A percentile compares a stretch with the other conserved stretches of the same genome.
phyloP scores from a whole-genome alignment of 1,139 yeast species.

The Taphrina communis region DNA sequence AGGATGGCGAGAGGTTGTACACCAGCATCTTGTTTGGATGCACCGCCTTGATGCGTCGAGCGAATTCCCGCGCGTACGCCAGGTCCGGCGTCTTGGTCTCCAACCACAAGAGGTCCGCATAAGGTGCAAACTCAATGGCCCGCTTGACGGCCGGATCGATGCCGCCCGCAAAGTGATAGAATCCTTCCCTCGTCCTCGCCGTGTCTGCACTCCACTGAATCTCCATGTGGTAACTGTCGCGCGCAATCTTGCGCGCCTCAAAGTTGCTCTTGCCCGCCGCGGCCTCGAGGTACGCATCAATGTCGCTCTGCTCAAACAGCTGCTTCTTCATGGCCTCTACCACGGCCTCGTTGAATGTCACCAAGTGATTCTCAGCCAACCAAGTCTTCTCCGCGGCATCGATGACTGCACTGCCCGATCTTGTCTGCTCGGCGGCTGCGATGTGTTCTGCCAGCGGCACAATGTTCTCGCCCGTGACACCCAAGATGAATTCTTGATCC shows the following conservation, averaged over 20 bases:
- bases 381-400: conserved; percentile 57
- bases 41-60: conserved; percentile 56
- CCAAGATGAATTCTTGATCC: conserved; percentile 63
- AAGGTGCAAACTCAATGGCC: conserved; percentile 62
- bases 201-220: conserved; percentile 59
- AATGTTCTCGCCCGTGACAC: conserved; percentile 55
- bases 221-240: conserved; percentile 50
- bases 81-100: conserved; percentile 65
- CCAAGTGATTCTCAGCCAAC: conserved; percentile 55
- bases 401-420: conserved; percentile 53
- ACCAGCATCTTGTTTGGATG: conserved; percentile 64
- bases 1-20: conserved; percentile 64
- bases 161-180: conserved; percentile 59
- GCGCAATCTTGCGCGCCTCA: conserved; percentile 53
- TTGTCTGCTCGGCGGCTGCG: conserved; percentile 56
- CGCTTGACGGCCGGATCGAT: conserved; percentile 63
- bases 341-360: conserved; percentile 61
- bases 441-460: conserved; percentile 59
- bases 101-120: conserved; percentile 64
- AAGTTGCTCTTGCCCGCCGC: conserved; percentile 51
- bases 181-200: conserved; percentile 65
- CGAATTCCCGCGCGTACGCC: conserved; percentile 59
- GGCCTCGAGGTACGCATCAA: conserved; percentile 50
- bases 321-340: conserved; percentile 48
- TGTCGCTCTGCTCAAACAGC: conserved; percentile 52